phyloP scores from a whole-genome alignment of 148 eudicot genomes.

The Rhododendron griersonianum region DNA sequence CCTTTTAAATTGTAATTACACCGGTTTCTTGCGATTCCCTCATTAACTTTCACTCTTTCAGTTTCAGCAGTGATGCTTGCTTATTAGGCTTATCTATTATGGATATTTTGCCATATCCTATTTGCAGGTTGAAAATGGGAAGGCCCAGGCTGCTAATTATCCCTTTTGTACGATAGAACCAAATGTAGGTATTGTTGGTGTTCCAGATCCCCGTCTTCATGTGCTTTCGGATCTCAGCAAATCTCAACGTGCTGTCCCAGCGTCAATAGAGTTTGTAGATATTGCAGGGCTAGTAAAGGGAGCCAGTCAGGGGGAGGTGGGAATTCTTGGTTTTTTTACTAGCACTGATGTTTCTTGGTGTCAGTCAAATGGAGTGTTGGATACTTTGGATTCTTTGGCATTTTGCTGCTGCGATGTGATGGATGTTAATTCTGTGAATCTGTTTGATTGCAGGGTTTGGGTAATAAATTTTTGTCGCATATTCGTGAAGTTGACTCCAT shows the following conservation, averaged over 20 bases:
- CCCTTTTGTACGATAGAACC: conserved; percentile 99
- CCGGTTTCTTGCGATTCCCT: not conserved
- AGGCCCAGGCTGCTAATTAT: conserved; percentile 97
- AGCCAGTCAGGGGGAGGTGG: conserved; percentile 98
- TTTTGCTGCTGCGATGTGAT: conserved; percentile 6
- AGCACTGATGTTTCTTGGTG: conserved; percentile 4
- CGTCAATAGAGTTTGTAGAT: conserved; percentile 93
- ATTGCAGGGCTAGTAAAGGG: conserved; percentile 99
- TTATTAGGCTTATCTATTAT: not conserved
- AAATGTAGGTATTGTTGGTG: conserved; percentile 90
- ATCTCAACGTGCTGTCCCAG: conserved; percentile 82
- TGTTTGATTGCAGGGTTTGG: conserved; percentile 69
- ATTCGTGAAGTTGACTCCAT: conserved; percentile 98
- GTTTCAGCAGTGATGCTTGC: not conserved
- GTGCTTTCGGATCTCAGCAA: conserved; percentile 86
- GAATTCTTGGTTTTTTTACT: conserved; percentile 7
- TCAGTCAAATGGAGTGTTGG: not conserved
- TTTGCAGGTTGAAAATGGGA: conserved; percentile 92
- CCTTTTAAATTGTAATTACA: not conserved
- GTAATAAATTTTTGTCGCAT: conserved; percentile 93
- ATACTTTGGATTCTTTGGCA: not conserved
- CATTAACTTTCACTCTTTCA: not conserved
- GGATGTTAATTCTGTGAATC: conserved; percentile 11
- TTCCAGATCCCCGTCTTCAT: conserved; percentile 84
- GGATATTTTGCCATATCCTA: not conserved